Conservation (phyloP, 495 filamentous ascomycete species). For the Pseudotulostoma volvatum region DNA sequence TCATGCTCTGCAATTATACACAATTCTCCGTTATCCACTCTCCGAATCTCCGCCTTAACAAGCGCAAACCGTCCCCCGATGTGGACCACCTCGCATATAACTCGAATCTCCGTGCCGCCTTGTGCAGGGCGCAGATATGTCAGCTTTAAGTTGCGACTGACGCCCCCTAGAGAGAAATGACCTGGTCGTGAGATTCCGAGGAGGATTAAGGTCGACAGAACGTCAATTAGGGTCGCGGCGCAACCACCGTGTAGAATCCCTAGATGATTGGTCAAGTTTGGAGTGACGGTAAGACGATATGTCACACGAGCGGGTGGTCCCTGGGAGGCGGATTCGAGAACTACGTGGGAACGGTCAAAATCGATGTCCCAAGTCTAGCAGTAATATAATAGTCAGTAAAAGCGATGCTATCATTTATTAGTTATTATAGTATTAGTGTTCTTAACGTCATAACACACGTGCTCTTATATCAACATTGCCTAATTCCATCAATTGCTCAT, state of each 20-base stretch:
- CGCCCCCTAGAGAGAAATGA: constrained; percentile 45
- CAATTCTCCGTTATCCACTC: constrained; percentile 32
- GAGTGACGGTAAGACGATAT: constrained; percentile 33
- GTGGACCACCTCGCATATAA: constrained; percentile 47
- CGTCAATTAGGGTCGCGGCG: constrained; percentile 48
- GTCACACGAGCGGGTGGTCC: constrained; percentile 19
- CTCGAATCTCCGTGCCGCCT: constrained; percentile 27
- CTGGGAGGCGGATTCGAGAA: constrained; percentile 25
- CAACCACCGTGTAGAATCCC: constrained; percentile 57
- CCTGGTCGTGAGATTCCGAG: constrained; percentile 40
- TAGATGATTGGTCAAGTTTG: constrained; percentile 39
- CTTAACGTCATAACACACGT: too few species aligned
- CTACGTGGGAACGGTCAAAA: constrained; percentile 17
- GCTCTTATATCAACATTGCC: too few species aligned
- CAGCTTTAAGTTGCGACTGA: constrained; percentile 47
- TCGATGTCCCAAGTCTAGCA: constrained; percentile 23
- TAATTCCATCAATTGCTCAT: too few species aligned
- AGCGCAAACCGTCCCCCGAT: constrained; percentile 41
- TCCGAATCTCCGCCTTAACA: constrained; percentile 24
- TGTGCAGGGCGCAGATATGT: constrained; percentile 52
- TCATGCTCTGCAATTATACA: constrained; percentile 51
- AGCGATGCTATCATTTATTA: too few species aligned
- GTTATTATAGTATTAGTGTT: too few species aligned
- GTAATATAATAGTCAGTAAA: too few species aligned
- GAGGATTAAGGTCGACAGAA: constrained; percentile 44